These are phyloP conservation scores for Cytospora mali DNA, from an alignment of 2,329 filamentous ascomycete genomes.

Conservation along the genomic window DNA sequence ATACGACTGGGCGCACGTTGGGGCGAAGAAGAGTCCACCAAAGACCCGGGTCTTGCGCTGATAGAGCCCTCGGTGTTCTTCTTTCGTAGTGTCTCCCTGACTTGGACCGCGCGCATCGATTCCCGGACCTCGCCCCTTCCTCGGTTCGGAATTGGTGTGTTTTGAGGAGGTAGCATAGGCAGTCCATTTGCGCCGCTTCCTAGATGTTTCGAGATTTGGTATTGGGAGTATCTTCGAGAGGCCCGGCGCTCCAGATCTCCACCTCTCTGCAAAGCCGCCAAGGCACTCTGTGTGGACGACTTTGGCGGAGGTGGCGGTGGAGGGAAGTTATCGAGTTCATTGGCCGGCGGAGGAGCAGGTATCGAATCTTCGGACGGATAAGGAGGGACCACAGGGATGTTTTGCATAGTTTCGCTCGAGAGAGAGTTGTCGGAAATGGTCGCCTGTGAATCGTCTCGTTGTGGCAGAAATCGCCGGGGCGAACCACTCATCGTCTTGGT, in stretches of 20 bases:
- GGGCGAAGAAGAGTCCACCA: conserved; percentile 60
- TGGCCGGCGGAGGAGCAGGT: conserved; percentile 42
- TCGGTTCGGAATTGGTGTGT: conserved; percentile 80
- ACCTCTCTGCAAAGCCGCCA: conserved; percentile 87
- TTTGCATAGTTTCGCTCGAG: conserved; percentile 77
- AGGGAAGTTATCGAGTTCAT: conserved; percentile 64
- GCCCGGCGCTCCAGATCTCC: conserved; percentile 91
- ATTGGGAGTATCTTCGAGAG: conserved; percentile 90
- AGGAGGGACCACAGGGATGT: conserved; percentile 72
- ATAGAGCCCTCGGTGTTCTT: conserved; percentile 46
- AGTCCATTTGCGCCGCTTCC: conserved; percentile 80
- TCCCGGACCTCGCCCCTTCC: conserved; percentile 78
- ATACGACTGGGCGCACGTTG: conserved; percentile 62
- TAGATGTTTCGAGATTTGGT: conserved; percentile 94
- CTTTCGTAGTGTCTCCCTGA: conserved; percentile 53
- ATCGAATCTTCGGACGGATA: conserved; percentile 65
- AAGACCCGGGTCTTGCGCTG: conserved; percentile 39
- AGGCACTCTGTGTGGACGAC: conserved; percentile 83
- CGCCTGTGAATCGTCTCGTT: conserved; percentile 54
- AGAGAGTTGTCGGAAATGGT: conserved; percentile 64
- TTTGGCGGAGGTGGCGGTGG: conserved; percentile 79
- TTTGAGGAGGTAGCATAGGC: conserved; percentile 83
- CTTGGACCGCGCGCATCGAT: conserved; percentile 71
- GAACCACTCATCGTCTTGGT: conserved; percentile 41
- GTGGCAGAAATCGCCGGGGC: conserved; percentile 50